Conservation (phyloP, 441 rosid genomes). For the Pelargonium cotyledonis region DNA sequence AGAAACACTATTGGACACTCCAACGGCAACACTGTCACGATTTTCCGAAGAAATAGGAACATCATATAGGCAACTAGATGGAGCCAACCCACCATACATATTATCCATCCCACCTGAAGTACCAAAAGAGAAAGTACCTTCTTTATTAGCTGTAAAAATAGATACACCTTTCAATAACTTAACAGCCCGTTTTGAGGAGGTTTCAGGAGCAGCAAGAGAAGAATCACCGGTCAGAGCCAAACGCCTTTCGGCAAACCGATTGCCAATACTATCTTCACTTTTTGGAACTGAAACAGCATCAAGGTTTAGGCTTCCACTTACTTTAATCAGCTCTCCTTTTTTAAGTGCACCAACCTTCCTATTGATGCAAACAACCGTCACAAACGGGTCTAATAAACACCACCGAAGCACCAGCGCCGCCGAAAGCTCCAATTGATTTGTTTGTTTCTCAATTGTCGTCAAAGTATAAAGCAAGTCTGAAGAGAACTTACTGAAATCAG, state of each 20-base stretch:
- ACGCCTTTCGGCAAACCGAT: conserved; percentile 25
- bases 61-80: conserved; percentile 21
- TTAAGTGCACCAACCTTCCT: conserved; percentile 71
- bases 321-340: conserved; percentile 66
- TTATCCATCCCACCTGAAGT: conserved; percentile 21
- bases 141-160: conserved; percentile 23
- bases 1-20: conserved; percentile 28
- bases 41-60: conserved; percentile 24
- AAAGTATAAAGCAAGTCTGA: conserved; percentile 54
- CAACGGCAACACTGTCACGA: conserved; percentile 19
- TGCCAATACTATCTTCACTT: conserved; percentile 17
- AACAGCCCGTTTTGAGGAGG: conserved; percentile 29
- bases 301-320: conserved; percentile 37
- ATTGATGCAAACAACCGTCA: conserved; percentile 55
- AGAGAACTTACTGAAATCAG: conserved; percentile 57
- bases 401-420: conserved; percentile 51
- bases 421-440: conserved; percentile 33
- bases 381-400: conserved; percentile 84
- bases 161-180: conserved; percentile 25
- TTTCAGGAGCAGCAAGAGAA: conserved; percentile 32
- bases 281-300: conserved; percentile 25
- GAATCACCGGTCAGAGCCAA: conserved; percentile 23
- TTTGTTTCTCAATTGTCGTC: conserved; percentile 48
- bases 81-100: conserved; percentile 23
- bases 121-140: conserved; percentile 20